Evolutionary conservation across 2,329 filamentous ascomycete genomes (phyloP), one percentile per base, ranked within the genome.

Genomic region (Cryphonectria naterciae): DNA sequence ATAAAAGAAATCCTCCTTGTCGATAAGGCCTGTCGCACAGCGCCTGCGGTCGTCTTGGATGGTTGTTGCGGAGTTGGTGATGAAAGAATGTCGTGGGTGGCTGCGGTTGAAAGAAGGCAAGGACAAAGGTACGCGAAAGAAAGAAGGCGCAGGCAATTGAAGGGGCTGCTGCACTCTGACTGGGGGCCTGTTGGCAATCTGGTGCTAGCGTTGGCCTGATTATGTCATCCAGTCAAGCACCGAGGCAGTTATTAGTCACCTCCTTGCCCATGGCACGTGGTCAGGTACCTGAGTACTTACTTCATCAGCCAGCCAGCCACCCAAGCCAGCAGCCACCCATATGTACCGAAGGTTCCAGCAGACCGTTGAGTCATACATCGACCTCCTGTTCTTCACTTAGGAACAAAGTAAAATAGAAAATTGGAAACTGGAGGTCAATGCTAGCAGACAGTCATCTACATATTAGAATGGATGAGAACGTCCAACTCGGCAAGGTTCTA

Each of bases 61-160:
- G 52, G 65, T 19, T 17, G 65, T 54, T n/a, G 63, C 22, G 32
- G 63, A 35, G 63, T 52, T 65, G 63, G 25, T 37, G 63, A 65
- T 65, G 63, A 65, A 65, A 65, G 63, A 54, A 22, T 37, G 63
- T 54, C 25, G 43, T 54, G 46, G 41, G 6, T 35, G 63, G 63
- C 22, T 54, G 43, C 28, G 46, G 43, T 65, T 54, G 63, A 39
- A 19, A 19, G 32, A 22, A 61, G 58, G 11, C 35, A 49, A 32
- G 11, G 35, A 65, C 43, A 54, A 65, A 65, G 43, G 32, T 10
- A 6, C 19, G 32, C 11, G 8, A n/a, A 37, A 52, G 46, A 37
- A 65, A 52, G 7, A 5, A 11, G 5, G 58, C 32, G 35, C 13
- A 39, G 58, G 17, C 22, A 49, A n/a, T 49, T 49, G 46, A n/a